Evolutionary conservation across 2,329 filamentous ascomycete genomes (phyloP), one percentile per base, ranked within the genome.

Genomic region (Neonectria hederae): DNA sequence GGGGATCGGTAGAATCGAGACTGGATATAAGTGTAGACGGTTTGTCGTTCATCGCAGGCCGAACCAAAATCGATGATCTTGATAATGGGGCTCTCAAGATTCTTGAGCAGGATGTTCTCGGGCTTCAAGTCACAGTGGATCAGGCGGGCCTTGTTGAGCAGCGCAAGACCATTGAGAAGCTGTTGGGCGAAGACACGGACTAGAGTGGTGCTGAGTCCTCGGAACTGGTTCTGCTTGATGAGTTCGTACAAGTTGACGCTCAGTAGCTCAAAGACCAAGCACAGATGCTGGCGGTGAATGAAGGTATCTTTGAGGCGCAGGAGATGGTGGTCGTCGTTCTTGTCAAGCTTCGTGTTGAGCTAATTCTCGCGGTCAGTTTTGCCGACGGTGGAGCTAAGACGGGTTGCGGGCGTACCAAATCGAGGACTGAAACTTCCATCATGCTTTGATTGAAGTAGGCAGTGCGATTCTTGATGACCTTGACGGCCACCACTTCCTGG

Each of bases 381-480:
- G 19, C 24, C 14, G 22, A 26, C 24, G 54, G 14, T 26, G 30
- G 8, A 10, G 32, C 22, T 21, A 10, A 40, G 21, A 28, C 21
- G n/a, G 19, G 35, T 17, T 30, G 19, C 28, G 26, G 21, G 72
- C 88, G 62, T 85, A 97, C 93, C 85, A 99, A 78, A 79, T 99
- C 96, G 62, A 99, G 85, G 24, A 99, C 96, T 2, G 96, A 99
- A 32, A 99, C 96, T 78, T 99, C 96, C 96, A 99, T 99, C 96
- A 99, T 99, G 79, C 96, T 98, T 80, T 99, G 96, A 77, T 99
- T 99, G 83, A 99, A 99, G 79, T 99, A 99, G 40, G 96, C 96
- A 2, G 96, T 99, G 74, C 95, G 90, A 80, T 99, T 99, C 83
- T 99, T 99, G 82, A 99, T 96, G 59, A 99, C 96, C 82, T 99